Conservation (phyloP, 306 rosid genomes). For the Hylodesmum podocarpum region DNA sequence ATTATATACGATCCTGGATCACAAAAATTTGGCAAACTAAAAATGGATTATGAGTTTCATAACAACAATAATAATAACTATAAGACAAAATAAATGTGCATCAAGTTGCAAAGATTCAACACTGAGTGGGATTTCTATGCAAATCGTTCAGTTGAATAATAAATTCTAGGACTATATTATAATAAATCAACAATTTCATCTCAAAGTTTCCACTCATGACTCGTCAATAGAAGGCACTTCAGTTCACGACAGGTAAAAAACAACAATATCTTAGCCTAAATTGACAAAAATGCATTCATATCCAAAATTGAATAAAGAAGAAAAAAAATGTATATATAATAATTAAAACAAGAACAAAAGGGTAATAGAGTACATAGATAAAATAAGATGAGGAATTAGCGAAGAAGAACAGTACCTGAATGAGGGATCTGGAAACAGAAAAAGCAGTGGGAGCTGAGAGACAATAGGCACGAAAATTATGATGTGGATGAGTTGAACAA, state of each 20-base stretch:
- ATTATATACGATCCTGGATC: not conserved
- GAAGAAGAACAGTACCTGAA: conserved; percentile 18
- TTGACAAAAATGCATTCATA: not conserved
- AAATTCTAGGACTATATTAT: not conserved
- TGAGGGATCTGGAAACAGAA: conserved; percentile 1
- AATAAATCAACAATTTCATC: conserved; percentile 8
- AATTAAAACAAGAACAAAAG: not conserved
- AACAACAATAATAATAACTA: not conserved
- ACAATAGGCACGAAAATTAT: not conserved
- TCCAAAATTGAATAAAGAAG: not conserved
- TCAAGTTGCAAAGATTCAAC: not conserved
- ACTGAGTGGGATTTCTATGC: not conserved
- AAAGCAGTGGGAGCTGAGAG: not conserved
- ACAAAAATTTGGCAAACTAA: not conserved
- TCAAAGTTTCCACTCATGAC: not conserved
- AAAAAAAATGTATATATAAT: not conserved
- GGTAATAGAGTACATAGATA: not conserved
- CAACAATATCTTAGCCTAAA: not conserved
- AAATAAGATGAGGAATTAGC: not conserved
- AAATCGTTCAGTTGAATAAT: not conserved
- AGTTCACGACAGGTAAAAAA: not conserved
- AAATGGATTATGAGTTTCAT: not conserved
- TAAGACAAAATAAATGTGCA: not conserved
- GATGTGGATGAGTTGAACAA: not conserved
- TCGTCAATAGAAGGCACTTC: not conserved